Evolutionary conservation across 169 alveolate genomes (phyloP), one percentile per base, ranked within the genome.

Genomic region (Plasmodium malariae): DNA sequence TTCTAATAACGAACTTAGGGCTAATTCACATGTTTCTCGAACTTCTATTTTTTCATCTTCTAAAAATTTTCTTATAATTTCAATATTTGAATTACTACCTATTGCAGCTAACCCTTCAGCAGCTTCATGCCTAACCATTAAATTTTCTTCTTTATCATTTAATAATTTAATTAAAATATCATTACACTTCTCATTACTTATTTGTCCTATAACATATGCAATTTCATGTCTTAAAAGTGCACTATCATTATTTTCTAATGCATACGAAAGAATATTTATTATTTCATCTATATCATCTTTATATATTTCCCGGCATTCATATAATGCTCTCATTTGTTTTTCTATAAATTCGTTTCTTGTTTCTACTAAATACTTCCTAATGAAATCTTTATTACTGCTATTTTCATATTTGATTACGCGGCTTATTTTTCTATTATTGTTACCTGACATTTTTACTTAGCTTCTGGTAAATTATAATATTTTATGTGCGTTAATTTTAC

Each of bases 71-170:
- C 94, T 78, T 57, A 94, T 96, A 71, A 96, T 89, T 17, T 74
- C 95, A 63, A 93, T 83, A 59, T 88, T 93, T 26, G 73, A 60
- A 63, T 92, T 93, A 26, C 88, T 91, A 1, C 94, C 96, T 14
- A 92, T 74, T n/a, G 96, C 96, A n/a, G 94, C 97, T 73, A 92
- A 78, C 65, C 96, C 97, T 59, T 80, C 97, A 36, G 89, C 96
- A 37, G 95, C 97, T 94, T 97, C 98, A 48, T 97, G 98, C 17
- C 98, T 72, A 36, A 96, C 98, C 95, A 97, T 96, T 43, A 96
- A 96, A 76, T 93, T 95, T 70, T 96, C 98, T 6, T 73, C 74
- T 24, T 59, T 88, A 71, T 97, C 97, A 36, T 89, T 93, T 70
- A 97, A 80, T 30, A 95, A 89, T n/a, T 78, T 71, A 30, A 71